These are phyloP conservation scores for Ramicandelaber brevisporus DNA, from an alignment of 192 early-diverging fungal species.

Conservation along the genomic window DNA sequence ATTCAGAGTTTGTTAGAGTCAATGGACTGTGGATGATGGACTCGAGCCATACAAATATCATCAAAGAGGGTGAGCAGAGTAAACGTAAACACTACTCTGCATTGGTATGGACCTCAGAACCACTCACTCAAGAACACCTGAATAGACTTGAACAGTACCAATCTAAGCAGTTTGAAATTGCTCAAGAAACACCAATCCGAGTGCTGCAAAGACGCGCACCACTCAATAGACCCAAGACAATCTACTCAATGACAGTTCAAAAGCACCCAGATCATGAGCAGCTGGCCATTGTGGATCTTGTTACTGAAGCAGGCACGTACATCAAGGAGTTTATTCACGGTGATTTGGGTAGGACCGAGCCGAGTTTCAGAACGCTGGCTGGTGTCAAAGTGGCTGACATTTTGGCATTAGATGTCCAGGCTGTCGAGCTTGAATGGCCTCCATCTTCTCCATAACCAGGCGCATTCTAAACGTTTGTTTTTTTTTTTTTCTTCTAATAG, in stretches of 20 bases:
- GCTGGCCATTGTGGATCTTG: constrained; percentile 35
- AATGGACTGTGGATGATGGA: constrained; percentile 17
- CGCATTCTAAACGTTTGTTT: too few relatives aligned
- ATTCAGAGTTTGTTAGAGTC: constrained; percentile 25
- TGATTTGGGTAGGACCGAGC: constrained; percentile 65
- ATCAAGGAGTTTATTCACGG: constrained; percentile 93
- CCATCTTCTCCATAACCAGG: constrained; percentile 9
- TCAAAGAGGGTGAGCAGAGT: constrained; percentile 47
- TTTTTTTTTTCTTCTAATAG: background rate
- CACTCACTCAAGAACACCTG: constrained; percentile 20
- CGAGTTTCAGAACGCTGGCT: constrained; percentile 31
- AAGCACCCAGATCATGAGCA: constrained; percentile 14
- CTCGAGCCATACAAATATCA: constrained; percentile 24
- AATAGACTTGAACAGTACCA: constrained; percentile 22
- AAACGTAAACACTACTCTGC: constrained; percentile 47
- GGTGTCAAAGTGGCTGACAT: constrained; percentile 41
- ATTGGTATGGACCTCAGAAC: constrained; percentile 34
- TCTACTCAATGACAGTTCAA: constrained; percentile 22
- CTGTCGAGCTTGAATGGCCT: constrained; percentile 72
- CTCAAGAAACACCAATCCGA: constrained; percentile 45
- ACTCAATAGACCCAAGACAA: constrained; percentile 24
- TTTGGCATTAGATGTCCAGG: constrained; percentile 58
- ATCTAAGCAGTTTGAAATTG: constrained; percentile 17
- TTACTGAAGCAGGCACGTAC: constrained; percentile 64
- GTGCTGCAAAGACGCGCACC: constrained; percentile 42